Evolutionary conservation across 2,329 filamentous ascomycete species (phyloP).

Genomic region (Aspergillus aculeatus): DNA sequence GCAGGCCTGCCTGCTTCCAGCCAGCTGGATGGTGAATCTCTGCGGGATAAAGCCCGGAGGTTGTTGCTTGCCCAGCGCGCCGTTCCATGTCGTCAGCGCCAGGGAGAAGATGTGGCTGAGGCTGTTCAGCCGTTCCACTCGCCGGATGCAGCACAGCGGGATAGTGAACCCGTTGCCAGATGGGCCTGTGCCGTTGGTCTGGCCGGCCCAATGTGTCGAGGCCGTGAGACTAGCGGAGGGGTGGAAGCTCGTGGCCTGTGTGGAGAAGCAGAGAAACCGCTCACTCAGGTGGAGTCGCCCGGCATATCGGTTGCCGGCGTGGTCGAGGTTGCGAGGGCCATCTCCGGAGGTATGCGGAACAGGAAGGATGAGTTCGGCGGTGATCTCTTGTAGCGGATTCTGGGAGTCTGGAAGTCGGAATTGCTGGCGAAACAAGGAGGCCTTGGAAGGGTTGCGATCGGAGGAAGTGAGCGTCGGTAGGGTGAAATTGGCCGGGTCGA

Average conservation of each 20-base stretch:
- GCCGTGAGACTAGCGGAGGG: slow-evolving; percentile 74
- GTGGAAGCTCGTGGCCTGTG: slow-evolving; percentile 82
- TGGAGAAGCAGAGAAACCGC: slow-evolving; percentile 94
- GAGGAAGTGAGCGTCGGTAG: slow-evolving; percentile 69
- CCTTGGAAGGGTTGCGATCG: slow-evolving; percentile 83
- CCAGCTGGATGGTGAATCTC: slow-evolving; percentile 86
- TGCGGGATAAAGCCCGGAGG: slow-evolving; percentile 67
- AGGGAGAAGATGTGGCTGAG: slow-evolving; percentile 90
- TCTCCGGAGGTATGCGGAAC: slow-evolving; percentile 69
- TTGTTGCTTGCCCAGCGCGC: slow-evolving; percentile 57
- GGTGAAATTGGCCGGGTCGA: slow-evolving; percentile 81
- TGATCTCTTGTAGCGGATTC: slow-evolving; percentile 92
- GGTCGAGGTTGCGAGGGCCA: slow-evolving; percentile 54
- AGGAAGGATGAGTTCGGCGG: slow-evolving; percentile 87
- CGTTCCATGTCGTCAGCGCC: slow-evolving; percentile 93
- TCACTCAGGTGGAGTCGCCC: slow-evolving; percentile 94
- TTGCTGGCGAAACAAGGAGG: slow-evolving; percentile 89
- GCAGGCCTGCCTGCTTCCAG: slow-evolving; percentile 82
- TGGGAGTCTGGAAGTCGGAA: slow-evolving; percentile 93
- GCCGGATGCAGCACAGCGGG: slow-evolving; percentile 83
- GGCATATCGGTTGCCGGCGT: slow-evolving; percentile 77
- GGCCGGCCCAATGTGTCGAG: slow-evolving; percentile 82
- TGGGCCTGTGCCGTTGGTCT: slow-evolving; percentile 88
- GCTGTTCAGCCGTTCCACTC: slow-evolving; percentile 90
- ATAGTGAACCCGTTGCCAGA: slow-evolving; percentile 95